Percentiles rank a stretch among this genome's conserved stretches.
These are phyloP conservation scores for Colletotrichum zoysiae DNA, from an alignment of 2,329 filamentous ascomycete species.

Conservation along the genomic window DNA sequence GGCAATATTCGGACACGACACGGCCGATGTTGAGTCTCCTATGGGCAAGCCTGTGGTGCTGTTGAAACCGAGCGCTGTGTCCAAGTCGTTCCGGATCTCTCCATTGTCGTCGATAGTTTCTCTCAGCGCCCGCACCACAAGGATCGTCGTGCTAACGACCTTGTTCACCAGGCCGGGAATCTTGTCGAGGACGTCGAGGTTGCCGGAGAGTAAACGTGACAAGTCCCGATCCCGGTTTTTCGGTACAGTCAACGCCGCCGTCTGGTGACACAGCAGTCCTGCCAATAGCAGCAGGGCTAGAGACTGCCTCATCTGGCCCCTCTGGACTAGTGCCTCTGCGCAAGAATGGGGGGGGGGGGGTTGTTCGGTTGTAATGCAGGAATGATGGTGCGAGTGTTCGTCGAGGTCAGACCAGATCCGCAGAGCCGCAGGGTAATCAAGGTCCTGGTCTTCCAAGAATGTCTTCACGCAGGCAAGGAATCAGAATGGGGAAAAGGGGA, in stretches of 20 bases:
- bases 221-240: slow-evolving; percentile 22
- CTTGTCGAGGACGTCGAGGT: slow-evolving; percentile 36
- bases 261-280: slow-evolving; percentile 23
- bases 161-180: slow-evolving; percentile 28
- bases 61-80: slow-evolving; percentile 26
- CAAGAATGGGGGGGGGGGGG: background rate
- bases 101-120: slow-evolving; percentile 38
- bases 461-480: too few relatives aligned
- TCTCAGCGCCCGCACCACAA: slow-evolving; percentile 38
- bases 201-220: slow-evolving; percentile 29
- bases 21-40: slow-evolving; percentile 4
- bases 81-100: slow-evolving; percentile 37
- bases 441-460: background rate
- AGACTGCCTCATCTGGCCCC: slow-evolving; percentile 28
- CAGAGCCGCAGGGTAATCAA: slow-evolving; percentile 17
- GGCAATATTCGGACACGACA: slow-evolving; percentile 40
- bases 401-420: slow-evolving; percentile 2
- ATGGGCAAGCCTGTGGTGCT: slow-evolving; percentile 24
- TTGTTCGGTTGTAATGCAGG: background rate
- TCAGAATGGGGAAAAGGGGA: background rate
- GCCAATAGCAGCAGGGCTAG: slow-evolving; percentile 18
- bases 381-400: background rate
- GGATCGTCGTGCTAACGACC: slow-evolving; percentile 35
- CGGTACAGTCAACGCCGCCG: slow-evolving; percentile 25
- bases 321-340: background rate